Evolutionary conservation across 768 basidiomycete genomes (phyloP).

Genomic region (Phylloporus scabripes): DNA sequence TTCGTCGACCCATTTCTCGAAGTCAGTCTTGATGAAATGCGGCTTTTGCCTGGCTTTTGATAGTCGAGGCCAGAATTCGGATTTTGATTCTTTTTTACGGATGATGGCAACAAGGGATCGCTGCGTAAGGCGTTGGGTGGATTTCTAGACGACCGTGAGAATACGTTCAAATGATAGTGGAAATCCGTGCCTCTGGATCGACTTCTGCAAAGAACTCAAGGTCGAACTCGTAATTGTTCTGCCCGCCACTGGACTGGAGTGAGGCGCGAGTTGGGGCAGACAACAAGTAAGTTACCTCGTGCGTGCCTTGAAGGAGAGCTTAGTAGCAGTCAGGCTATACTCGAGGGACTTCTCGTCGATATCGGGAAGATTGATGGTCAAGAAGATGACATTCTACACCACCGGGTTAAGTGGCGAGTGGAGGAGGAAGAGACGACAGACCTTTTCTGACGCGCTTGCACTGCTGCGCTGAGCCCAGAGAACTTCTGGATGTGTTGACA

Average conservation of each 20-base stretch:
- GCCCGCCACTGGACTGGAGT: constrained; percentile 32
- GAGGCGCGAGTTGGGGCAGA: not conserved
- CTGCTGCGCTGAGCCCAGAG: constrained; percentile 95
- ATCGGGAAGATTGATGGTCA: constrained; percentile 81
- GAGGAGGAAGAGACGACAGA: constrained; percentile 25
- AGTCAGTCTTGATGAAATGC: constrained; percentile 90
- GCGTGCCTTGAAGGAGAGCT: constrained; percentile 59
- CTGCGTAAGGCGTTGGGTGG: constrained; percentile 51
- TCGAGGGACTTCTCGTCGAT: constrained; percentile 54
- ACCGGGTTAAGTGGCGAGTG: constrained; percentile 1
- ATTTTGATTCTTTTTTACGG: constrained; percentile 70
- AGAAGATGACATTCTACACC: constrained; percentile 73
- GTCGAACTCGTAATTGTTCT: constrained; percentile 67
- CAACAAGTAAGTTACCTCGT: constrained; percentile 43
- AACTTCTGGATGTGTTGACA: constrained; percentile 73
- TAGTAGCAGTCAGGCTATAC: constrained; percentile 52
- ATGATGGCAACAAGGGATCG: constrained; percentile 66
- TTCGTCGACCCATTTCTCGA: constrained; percentile 94
- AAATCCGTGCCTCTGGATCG: constrained; percentile 56
- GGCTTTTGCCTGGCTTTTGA: constrained; percentile 82
- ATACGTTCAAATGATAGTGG: not conserved
- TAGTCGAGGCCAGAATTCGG: constrained; percentile 89
- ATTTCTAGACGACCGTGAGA: constrained; percentile 15
- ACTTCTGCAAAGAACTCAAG: constrained; percentile 75
- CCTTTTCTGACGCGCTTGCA: constrained; percentile 58